These are phyloP conservation scores for Leptographium flavum DNA, from an alignment of 2,329 filamentous ascomycete species.

Conservation along the genomic window DNA sequence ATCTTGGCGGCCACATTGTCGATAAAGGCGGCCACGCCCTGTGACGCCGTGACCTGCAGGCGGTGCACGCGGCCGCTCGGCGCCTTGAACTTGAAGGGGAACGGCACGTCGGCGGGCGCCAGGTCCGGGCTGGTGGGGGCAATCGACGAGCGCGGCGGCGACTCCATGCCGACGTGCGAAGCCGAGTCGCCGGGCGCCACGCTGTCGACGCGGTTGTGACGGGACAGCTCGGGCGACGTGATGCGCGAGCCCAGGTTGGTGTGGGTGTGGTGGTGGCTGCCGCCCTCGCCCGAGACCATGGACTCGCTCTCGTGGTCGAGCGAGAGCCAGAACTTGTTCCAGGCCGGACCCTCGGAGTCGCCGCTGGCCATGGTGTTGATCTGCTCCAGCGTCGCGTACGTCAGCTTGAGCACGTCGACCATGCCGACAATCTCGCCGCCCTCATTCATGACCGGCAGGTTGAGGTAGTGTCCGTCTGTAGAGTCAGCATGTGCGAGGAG, in stretches of 20 bases:
- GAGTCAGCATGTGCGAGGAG: background rate
- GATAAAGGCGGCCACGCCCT: conserved; percentile 71
- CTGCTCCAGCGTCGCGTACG: conserved; percentile 94
- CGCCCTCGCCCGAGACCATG: conserved; percentile 74
- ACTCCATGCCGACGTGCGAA: conserved; percentile 75
- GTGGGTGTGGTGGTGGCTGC: conserved; percentile 52
- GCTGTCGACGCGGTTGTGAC: conserved; percentile 48
- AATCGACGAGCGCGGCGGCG: conserved; percentile 51
- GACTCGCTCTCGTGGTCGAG: conserved; percentile 92
- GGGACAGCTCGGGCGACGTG: conserved; percentile 55
- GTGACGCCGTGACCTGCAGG: conserved; percentile 66
- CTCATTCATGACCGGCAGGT: conserved; percentile 96
- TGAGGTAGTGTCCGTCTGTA: conserved; percentile 90
- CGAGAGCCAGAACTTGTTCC: conserved; percentile 99
- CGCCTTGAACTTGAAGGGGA: conserved; percentile 98
- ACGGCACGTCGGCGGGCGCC: conserved; percentile 57
- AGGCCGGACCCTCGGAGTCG: conserved; percentile 87
- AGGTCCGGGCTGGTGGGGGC: conserved; percentile 34
- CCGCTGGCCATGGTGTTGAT: conserved; percentile 87
- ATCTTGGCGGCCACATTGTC: conserved; percentile 69
- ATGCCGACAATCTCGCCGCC: conserved; percentile 95
- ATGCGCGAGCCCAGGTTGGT: conserved; percentile 50
- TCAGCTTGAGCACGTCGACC: conserved; percentile 97
- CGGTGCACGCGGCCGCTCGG: conserved; percentile 89
- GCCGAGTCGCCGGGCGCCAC: conserved; percentile 89